These are phyloP conservation scores for Chaetomium strumarium DNA, from an alignment of 2,329 filamentous ascomycete genomes.

Conservation along the genomic window DNA sequence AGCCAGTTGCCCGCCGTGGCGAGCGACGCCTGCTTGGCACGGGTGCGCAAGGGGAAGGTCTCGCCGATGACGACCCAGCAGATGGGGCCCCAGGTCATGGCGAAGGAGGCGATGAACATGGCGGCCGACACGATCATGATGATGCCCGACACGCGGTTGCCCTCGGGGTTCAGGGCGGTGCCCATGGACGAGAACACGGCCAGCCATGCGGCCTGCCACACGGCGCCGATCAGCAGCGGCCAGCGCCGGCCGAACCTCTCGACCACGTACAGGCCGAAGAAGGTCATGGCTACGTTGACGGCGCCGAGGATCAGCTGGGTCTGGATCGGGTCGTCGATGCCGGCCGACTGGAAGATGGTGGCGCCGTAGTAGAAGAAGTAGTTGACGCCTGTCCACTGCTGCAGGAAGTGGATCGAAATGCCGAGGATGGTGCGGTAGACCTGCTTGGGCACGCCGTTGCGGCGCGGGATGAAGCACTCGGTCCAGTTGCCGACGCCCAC, in stretches of 20 bases:
- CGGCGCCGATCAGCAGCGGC: conserved; percentile 58
- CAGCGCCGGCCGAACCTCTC: conserved; percentile 63
- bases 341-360: conserved; percentile 61
- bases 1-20: conserved; percentile 50
- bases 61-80: conserved; percentile 64
- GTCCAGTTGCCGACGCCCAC: conserved; percentile 47
- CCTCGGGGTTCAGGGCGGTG: conserved; percentile 35
- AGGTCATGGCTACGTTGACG: conserved; percentile 63
- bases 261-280: conserved; percentile 62
- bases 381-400: conserved; percentile 61
- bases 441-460: conserved; percentile 39
- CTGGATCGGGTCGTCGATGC: conserved; percentile 59
- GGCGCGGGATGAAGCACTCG: conserved; percentile 55
- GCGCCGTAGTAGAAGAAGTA: conserved; percentile 63
- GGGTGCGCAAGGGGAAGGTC: conserved; percentile 54
- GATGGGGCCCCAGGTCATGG: conserved; percentile 63
- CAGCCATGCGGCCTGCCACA: conserved; percentile 63
- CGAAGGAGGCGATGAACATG: conserved; percentile 70
- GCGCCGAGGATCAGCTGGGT: conserved; percentile 63
- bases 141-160: conserved; percentile 47
- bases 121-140: conserved; percentile 68
- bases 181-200: conserved; percentile 59
- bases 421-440: conserved; percentile 60
- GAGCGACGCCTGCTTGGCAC: conserved; percentile 49
- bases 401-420: conserved; percentile 57